Evolutionary conservation across 495 filamentous ascomycete species (phyloP).

Genomic region (Penicillium desertorum): DNA sequence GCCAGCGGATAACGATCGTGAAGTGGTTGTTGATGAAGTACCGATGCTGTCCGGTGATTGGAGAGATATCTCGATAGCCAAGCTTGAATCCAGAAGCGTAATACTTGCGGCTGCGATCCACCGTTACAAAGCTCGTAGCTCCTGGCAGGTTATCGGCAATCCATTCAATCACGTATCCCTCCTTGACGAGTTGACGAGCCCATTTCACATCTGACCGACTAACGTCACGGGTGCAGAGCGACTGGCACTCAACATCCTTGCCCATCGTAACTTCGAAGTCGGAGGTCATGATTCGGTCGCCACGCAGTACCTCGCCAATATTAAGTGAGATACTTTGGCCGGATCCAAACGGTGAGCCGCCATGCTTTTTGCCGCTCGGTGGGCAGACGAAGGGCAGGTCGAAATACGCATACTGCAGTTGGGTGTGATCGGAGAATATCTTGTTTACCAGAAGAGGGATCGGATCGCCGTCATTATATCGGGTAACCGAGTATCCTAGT

Average conservation of each 20-base stretch:
- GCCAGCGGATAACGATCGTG: conserved; percentile 83
- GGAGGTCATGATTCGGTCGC: conserved; percentile 85
- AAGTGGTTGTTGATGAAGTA: conserved; percentile 91
- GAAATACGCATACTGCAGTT: conserved; percentile 91
- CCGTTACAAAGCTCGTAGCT: conserved; percentile 88
- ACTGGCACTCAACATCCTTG: conserved; percentile 71
- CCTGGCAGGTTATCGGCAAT: conserved; percentile 95
- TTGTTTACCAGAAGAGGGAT: conserved; percentile 94
- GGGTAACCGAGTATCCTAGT: conserved; percentile 72
- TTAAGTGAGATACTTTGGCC: conserved; percentile 84
- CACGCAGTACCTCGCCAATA: conserved; percentile 88
- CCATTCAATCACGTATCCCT: conserved; percentile 92
- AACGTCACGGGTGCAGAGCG: conserved; percentile 70
- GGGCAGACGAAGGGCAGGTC: conserved; percentile 92
- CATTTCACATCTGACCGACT: conserved; percentile 65
- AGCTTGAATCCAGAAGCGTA: conserved; percentile 96
- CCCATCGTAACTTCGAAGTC: conserved; percentile 85
- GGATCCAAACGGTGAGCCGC: conserved; percentile 69
- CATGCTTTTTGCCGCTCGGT: conserved; percentile 66
- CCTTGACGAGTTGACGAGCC: conserved; percentile 70
- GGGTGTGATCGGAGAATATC: conserved; percentile 88
- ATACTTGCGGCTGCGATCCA: conserved; percentile 85
- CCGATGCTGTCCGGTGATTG: conserved; percentile 58
- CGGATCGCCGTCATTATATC: conserved; percentile 74
- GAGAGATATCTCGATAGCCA: conserved; percentile 70